Evolutionary conservation across 1,284 basidiomycete species (phyloP).

Genomic region (Ganoderma leucocontextum): DNA sequence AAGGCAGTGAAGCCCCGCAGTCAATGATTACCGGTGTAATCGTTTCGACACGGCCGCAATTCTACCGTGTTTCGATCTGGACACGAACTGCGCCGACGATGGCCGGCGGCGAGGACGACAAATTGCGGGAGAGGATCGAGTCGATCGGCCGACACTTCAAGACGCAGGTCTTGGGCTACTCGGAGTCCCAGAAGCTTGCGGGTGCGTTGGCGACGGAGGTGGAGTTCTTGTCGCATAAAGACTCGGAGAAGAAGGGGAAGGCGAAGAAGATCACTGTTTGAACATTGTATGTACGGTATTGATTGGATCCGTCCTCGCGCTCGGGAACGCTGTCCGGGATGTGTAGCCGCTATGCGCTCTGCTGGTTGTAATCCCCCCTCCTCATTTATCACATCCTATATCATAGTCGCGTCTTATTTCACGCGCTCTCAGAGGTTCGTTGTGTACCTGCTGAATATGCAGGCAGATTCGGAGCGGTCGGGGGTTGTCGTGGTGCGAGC

Average conservation of each 20-base stretch:
- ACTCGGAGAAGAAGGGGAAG: conserved; percentile 95
- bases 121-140: conserved; percentile 62
- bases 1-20: conserved; percentile 56
- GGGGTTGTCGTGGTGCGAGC: not conserved
- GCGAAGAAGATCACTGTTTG: conserved; percentile 83
- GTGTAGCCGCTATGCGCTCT: conserved; percentile 30
- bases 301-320: conserved; percentile 15
- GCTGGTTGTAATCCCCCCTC: conserved; percentile 29
- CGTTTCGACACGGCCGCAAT: conserved; percentile 92
- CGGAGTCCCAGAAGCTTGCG: conserved; percentile 76
- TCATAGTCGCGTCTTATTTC: conserved; percentile 8
- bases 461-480: conserved; percentile 4
- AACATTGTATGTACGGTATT: conserved; percentile 30
- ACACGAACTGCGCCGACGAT: conserved; percentile 80
- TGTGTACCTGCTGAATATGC: not conserved
- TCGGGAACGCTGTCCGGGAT: conserved; percentile 20
- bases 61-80: conserved; percentile 98
- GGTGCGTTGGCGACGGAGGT: conserved; percentile 92
- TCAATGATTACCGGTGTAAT: conserved; percentile 95
- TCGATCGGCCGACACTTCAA: conserved; percentile 89
- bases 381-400: conserved; percentile 38
- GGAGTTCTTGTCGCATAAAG: conserved; percentile 94
- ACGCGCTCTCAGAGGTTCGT: not conserved
- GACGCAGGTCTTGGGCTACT: conserved; percentile 85
- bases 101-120: conserved; percentile 47